phyloP scores from a whole-genome alignment of 164 flowering plant species.

The Berberis vulgaris region DNA sequence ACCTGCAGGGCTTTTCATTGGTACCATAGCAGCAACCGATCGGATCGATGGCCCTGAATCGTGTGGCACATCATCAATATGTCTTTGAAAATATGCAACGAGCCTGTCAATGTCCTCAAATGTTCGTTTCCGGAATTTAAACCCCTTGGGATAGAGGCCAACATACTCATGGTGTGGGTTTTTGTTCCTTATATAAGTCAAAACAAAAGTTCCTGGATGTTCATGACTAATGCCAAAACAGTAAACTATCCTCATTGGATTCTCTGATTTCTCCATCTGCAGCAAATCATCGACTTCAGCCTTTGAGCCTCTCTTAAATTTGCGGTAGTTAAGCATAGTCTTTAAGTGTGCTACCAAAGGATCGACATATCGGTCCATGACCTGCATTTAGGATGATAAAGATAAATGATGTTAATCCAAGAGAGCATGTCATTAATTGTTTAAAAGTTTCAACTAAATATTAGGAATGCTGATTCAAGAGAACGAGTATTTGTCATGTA shows the following conservation, averaged over 20 bases:
- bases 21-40: constrained; percentile 93
- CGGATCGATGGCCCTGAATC: constrained; percentile 61
- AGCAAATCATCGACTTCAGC: constrained; percentile 86
- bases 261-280: constrained; percentile 62
- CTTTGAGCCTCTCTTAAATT: constrained; percentile 73
- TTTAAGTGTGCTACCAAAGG: constrained; percentile 79
- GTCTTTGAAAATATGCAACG: constrained; percentile 83
- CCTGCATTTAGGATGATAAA: constrained; percentile 31
- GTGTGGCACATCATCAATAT: constrained; percentile 68
- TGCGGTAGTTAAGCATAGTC: constrained; percentile 81
- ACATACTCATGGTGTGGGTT: constrained; percentile 93
- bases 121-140: constrained; percentile 66
- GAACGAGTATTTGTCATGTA: background rate
- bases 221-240: constrained; percentile 91
- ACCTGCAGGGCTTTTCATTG: constrained; percentile 79
- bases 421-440: background rate
- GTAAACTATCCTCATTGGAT: constrained; percentile 83
- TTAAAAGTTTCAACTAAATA: background rate
- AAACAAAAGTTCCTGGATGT: constrained; percentile 88
- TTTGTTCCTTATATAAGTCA: constrained; percentile 75
- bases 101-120: constrained; percentile 90
- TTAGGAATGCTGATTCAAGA: background rate
- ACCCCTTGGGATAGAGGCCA: constrained; percentile 88
- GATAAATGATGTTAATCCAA: background rate
- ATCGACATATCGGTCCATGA: constrained; percentile 94